Base-by-base conservation (phyloP, 2,329 filamentous ascomycete species). In the Epichloe baconii region DNA sequence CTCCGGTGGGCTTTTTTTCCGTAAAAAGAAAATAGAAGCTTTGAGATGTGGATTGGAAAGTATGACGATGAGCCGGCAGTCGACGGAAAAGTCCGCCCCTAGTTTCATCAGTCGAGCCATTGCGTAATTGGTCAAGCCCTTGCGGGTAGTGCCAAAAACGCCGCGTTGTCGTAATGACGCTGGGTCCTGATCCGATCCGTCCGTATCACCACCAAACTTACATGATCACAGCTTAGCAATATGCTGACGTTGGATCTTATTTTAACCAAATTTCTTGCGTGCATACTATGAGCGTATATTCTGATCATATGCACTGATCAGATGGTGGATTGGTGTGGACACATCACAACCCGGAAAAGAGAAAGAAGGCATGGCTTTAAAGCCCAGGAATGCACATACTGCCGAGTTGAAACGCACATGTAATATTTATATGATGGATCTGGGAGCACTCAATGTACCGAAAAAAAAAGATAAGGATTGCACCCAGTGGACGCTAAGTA, bases 1-100 rank as follows among this genome's bases (percentile, higher is more conserved):
- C 48, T 55, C 56, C 53, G 56, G 49, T 50, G 55, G 56, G 48
- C 47, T 23, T 55, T 57, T 56, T 43, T 37, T 35, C 42, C 42
- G 31, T 52, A 23, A 40, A 42, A 26, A 45, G 31, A 42, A 31
- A 38, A 41, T 15, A 42, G 41, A 45, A 45, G 41, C 36, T 36
- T 42, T 36, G 44, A 21, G 23, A 41, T 43, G 21, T n/a, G 47
- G 34, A 17, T 15, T 41, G 35, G 53, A 8, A 51, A 40, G 19
- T 47, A 35, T 23, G 19, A 50, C n/a, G 37, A 49, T 40, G 41
- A 47, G 47, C 26, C 49, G 43, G 49, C 17, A 47, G 38, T 14
- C 26, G 15, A 19, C 47, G 51, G 46, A 47, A 53, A 56, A 56
- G 49, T 52, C 54, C 54, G 54, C 21, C 50, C 52, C 52, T 49